These are phyloP conservation scores for Hirsutella minnesotensis DNA, from an alignment of 2,329 filamentous ascomycete genomes.

Conservation along the genomic window DNA sequence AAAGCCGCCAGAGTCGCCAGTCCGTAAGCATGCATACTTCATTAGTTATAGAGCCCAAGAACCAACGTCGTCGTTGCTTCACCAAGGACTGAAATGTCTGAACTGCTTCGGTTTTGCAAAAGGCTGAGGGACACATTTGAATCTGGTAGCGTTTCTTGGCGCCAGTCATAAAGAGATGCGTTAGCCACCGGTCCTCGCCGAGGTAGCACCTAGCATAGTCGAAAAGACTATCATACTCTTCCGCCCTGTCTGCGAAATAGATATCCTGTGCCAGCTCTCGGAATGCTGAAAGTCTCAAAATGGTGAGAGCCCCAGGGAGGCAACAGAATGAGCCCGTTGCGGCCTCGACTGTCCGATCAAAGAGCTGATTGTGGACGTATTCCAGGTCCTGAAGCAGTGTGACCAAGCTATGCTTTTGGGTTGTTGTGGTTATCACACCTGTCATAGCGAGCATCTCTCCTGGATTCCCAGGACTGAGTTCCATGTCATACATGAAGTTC, in stretches of 20 bases:
- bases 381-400: constrained; percentile 96
- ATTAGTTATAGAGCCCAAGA: constrained; percentile 94
- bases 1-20: constrained; percentile 79
- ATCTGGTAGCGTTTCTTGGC: constrained; percentile 90
- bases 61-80: constrained; percentile 94
- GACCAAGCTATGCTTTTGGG: constrained; percentile 75
- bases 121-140: constrained; percentile 92
- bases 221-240: constrained; percentile 90
- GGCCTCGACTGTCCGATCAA: constrained; percentile 90
- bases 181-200: constrained; percentile 93
- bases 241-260: constrained; percentile 94
- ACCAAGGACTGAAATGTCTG: constrained; percentile 75
- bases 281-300: constrained; percentile 92
- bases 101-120: constrained; percentile 96
- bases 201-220: constrained; percentile 93
- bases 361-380: constrained; percentile 92
- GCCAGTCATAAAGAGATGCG: constrained; percentile 97
- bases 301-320: constrained; percentile 87
- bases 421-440: constrained; percentile 90
- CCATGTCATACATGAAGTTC: constrained; percentile 98
- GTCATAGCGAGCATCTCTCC: constrained; percentile 96
- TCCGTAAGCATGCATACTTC: constrained; percentile 98
- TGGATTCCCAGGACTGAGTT: constrained; percentile 84
- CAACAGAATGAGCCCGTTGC: constrained; percentile 91
- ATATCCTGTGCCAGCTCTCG: constrained; percentile 85